Evolutionary conservation across 371 early-diverging fungal genomes (phyloP), one percentile per base, ranked within the genome.

Genomic region (Gilbertella persicaria): DNA sequence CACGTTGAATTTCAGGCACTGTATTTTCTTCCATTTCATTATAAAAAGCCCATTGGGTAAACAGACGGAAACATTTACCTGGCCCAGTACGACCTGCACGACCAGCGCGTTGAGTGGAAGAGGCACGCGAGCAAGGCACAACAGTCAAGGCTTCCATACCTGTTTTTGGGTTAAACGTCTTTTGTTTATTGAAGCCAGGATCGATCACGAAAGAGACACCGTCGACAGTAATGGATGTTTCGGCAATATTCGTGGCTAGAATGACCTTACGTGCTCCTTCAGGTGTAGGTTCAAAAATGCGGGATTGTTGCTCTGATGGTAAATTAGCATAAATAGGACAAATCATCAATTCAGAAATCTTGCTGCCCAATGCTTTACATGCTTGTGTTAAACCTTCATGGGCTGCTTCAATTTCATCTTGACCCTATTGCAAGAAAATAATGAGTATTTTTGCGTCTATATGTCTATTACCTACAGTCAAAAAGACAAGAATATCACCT

Each of bases 171-270:
- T 95, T 95, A 67, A 90, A 96, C 26, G 85, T 85, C 60, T 97
- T 95, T 73, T 94, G 94, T 76, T 99, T 99, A 47, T 82, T 82
- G 71, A 99, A 95, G 2, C 99, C 99, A 6, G 96, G 88, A 62
- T 90, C 92, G 54, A 92, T 89, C 35, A 91, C 93, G 73, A 72
- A 91, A 4, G 84, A 62, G 16, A 91, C 80, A 49, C 95, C 94
- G 64, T 97, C 95, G 47, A 99, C 99, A 1, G 99, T 99, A 55
- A 99, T 91, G 3, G 97, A 97, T 0, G 99, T 99, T 68, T 99
- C 99, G 19, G 99, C 99, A 75, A 99, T 99, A 70, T 99, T 99
- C 20, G 99, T 99, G 6, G 99, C 94, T 24, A 99, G 71, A 41
- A 99, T 97, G n/a, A 99, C 83, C 65, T 99, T 98, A 40, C 98